phyloP scores from a whole-genome alignment of 148 eudicot genomes.

The Pharnaceum exiguum region DNA sequence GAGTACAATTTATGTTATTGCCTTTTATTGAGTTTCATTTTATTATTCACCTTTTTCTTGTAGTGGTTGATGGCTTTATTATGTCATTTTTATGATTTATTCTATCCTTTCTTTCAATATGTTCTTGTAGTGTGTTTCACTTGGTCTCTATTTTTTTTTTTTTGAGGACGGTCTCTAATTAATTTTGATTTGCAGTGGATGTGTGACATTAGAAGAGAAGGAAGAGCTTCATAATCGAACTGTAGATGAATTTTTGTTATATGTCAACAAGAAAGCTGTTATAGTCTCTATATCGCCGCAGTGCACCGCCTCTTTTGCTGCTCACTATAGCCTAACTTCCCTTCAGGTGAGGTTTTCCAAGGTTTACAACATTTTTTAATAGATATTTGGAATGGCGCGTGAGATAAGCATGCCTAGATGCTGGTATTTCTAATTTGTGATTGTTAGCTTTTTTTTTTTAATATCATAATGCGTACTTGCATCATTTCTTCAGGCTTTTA shows the following conservation, averaged over 20 bases:
- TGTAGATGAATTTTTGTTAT: constrained; percentile 83
- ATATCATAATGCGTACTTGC: too few species aligned
- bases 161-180: too few species aligned
- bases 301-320: constrained; percentile 93
- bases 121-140: neutral
- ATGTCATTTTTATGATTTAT: too few species aligned
- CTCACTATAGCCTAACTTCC: constrained; percentile 83
- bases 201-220: constrained; percentile 95
- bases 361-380: too few species aligned
- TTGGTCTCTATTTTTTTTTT: neutral
- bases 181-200: constrained; percentile 87
- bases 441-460: too few species aligned
- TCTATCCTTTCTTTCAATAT: neutral
- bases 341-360: constrained; percentile 72
- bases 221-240: constrained; percentile 99
- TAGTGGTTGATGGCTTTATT: too few species aligned
- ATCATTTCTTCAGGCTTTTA: constrained; percentile 76
- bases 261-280: constrained; percentile 54
- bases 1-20: too few species aligned
- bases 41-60: too few species aligned
- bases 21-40: too few species aligned
- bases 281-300: constrained; percentile 91
- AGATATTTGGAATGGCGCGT: too few species aligned
- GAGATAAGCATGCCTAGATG: too few species aligned
- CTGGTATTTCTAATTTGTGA: too few species aligned